Conservation (phyloP, 2,329 filamentous ascomycete species). For the Colletotrichum caudatum region DNA sequence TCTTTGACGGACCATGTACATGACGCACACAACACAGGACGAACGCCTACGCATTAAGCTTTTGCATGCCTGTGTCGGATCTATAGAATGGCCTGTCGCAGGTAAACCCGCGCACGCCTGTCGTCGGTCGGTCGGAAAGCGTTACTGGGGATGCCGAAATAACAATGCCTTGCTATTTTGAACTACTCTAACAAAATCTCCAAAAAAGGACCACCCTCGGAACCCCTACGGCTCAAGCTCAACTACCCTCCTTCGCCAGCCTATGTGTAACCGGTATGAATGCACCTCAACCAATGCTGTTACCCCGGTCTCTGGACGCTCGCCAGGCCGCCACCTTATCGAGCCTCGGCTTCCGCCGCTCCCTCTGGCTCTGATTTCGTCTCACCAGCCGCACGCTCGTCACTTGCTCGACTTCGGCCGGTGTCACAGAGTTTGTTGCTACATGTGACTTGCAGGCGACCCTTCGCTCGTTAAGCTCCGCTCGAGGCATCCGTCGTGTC, state of each 20-base stretch:
- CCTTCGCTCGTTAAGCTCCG: neutral
- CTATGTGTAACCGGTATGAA: conserved; percentile 28
- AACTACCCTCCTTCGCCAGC: neutral
- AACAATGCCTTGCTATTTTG: conserved; percentile 23
- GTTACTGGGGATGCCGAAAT: neutral
- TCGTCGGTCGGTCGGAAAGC: neutral
- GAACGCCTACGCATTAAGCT: conserved; percentile 15
- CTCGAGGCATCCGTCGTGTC: neutral
- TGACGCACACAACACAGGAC: conserved; percentile 3
- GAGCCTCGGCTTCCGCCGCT: conserved; percentile 35
- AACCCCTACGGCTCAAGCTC: conserved; percentile 5
- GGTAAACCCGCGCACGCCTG: neutral
- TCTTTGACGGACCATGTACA: neutral
- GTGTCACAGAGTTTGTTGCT: neutral
- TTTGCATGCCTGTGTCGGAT: conserved; percentile 19
- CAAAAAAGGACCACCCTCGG: neutral
- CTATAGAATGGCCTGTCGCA: neutral
- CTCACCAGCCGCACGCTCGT: conserved; percentile 42
- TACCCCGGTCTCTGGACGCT: conserved; percentile 14
- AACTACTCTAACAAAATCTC: conserved; percentile 21
- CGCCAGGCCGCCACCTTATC: conserved; percentile 4
- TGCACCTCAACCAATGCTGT: conserved; percentile 37
- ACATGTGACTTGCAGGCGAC: neutral
- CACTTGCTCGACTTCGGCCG: conserved; percentile 11
- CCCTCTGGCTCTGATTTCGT: conserved; percentile 37